A percentile compares a stretch with the other conserved stretches of the same genome.
phyloP scores from a whole-genome alignment of 208 protist genomes.

The Lotmaria passim region DNA sequence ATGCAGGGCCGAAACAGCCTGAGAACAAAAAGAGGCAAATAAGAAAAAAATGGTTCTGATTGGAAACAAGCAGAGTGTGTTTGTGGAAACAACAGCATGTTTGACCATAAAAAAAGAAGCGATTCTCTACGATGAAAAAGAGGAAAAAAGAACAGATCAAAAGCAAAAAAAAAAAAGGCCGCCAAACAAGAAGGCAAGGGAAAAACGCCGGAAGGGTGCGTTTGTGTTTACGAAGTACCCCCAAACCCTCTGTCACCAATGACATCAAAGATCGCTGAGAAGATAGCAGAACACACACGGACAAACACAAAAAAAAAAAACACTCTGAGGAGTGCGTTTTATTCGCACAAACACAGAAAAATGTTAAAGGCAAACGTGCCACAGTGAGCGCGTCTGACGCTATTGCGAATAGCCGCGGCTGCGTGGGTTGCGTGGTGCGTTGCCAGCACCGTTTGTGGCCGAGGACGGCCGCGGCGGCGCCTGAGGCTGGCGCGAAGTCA shows the following conservation, averaged over 20 bases:
- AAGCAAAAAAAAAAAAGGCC: background rate
- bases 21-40: background rate
- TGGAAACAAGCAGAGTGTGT: background rate
- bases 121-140: background rate
- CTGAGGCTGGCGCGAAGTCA: constrained; percentile 19
- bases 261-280: too few species aligned
- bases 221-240: constrained; percentile 1
- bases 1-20: too few species aligned
- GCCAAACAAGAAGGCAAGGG: background rate
- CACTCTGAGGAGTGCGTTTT: too few species aligned
- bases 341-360: too few species aligned
- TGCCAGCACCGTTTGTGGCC: constrained; percentile 22
- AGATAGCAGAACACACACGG: constrained; percentile 9
- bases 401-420: constrained; percentile 42
- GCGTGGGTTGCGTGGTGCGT: constrained; percentile 14
- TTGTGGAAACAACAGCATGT: too few species aligned
- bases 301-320: too few species aligned
- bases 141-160: background rate
- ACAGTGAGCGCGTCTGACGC: background rate
- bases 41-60: background rate
- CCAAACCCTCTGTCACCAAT: background rate
- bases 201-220: too few species aligned
- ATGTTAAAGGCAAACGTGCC: background rate
- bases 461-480: constrained; percentile 30
- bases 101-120: background rate